Evolutionary conservation across 345 rosid species (phyloP).

Genomic region (Moringa oleifera): DNA sequence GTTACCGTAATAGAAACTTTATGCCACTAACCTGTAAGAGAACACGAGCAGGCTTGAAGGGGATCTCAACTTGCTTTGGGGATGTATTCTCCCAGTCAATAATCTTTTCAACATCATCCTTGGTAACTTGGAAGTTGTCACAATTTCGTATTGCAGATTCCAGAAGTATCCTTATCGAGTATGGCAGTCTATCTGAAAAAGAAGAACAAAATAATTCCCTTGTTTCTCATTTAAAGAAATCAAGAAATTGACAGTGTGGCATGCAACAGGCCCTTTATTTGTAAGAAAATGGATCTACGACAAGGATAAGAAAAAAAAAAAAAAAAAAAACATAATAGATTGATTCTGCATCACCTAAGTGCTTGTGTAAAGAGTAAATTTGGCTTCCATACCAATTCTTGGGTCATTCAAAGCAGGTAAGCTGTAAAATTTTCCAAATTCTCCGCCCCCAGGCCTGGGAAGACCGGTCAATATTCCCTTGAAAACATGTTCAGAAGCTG

Average conservation of each 20-base stretch:
- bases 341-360: too few species aligned
- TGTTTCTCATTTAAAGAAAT: too few species aligned
- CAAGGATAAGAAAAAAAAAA: constrained; percentile 1
- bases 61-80: constrained; percentile 65
- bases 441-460: constrained; percentile 64
- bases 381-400: constrained; percentile 45
- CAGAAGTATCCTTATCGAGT: constrained; percentile 66
- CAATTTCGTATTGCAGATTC: constrained; percentile 89
- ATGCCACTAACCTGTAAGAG: constrained; percentile 54
- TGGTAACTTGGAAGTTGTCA: constrained; percentile 74
- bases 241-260: too few species aligned
- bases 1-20: neutral
- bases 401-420: constrained; percentile 76
- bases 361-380: neutral
- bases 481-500: constrained; percentile 75
- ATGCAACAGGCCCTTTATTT: too few species aligned
- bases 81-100: constrained; percentile 78
- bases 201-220: neutral
- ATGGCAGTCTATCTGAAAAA: constrained; percentile 61
- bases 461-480: constrained; percentile 57
- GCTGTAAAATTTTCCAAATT: constrained; percentile 71
- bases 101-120: constrained; percentile 79
- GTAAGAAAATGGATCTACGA: too few species aligned
- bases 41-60: constrained; percentile 90
- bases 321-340: too few species aligned